These are phyloP conservation scores for cucumber (Cucumis sativus) DNA, from an alignment of 306 rosid genomes.

Conservation along the genomic window DNA sequence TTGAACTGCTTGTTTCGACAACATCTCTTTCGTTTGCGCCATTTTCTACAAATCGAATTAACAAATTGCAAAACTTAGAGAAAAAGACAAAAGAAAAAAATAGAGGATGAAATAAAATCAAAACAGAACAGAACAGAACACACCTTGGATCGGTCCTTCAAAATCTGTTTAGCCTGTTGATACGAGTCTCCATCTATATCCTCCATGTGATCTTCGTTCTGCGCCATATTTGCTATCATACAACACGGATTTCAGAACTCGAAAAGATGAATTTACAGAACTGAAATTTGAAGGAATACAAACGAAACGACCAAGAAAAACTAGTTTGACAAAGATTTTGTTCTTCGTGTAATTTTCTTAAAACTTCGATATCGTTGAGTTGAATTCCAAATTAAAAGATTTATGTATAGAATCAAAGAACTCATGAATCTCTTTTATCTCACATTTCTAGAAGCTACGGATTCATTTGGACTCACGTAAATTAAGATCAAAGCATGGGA, in stretches of 20 bases:
- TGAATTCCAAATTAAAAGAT: not conserved
- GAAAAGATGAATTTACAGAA: not conserved
- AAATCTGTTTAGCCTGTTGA: conserved; percentile 28
- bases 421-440: not conserved
- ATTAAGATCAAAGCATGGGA: too few relatives aligned
- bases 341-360: not conserved
- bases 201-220: conserved; percentile 33
- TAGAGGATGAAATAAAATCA: not conserved
- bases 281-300: not conserved
- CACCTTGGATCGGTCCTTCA: conserved; percentile 72
- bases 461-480: not conserved
- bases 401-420: not conserved
- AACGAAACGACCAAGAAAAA: not conserved
- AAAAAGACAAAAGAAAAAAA: not conserved
- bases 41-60: conserved; percentile 34
- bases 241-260: not conserved
- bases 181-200: conserved; percentile 32
- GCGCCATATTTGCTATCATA: conserved; percentile 29
- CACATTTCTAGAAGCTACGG: not conserved
- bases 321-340: not conserved
- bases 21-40: conserved; percentile 47
- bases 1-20: conserved; percentile 73
- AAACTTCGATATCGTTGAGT: not conserved
- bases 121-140: not conserved
- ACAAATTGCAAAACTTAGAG: conserved; percentile 5